Evolutionary conservation across 352 stramenopile species (phyloP).

Genomic region (Phytophthora hibernalis): DNA sequence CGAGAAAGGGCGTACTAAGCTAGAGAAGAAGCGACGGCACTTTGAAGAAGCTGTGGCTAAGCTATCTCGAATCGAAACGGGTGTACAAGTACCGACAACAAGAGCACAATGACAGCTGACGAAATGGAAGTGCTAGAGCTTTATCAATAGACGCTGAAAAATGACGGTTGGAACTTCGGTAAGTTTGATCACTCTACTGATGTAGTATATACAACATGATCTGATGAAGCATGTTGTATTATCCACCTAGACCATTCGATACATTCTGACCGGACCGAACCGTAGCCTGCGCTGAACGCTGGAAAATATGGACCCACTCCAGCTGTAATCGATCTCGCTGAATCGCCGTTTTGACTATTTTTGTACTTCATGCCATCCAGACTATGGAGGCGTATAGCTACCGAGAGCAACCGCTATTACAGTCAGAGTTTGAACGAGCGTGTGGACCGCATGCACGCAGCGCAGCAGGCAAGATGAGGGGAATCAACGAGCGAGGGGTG

Average conservation of each 20-base stretch:
- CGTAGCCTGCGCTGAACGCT: neutral
- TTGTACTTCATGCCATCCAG: slow-evolving; percentile 14
- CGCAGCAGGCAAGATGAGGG: neutral
- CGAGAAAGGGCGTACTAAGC: too few species aligned
- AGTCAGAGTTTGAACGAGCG: slow-evolving; percentile 8
- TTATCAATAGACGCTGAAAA: too few species aligned
- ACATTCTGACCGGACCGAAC: neutral
- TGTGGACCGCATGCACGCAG: slow-evolving; percentile 8
- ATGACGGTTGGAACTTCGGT: too few species aligned
- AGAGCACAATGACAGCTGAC: too few species aligned
- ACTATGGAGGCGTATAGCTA: slow-evolving; percentile 9
- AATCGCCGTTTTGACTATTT: slow-evolving; percentile 15
- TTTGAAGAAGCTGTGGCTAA: too few species aligned
- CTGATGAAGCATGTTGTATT: slow-evolving; percentile 17
- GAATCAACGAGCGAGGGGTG: neutral
- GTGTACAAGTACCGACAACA: too few species aligned
- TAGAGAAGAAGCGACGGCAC: too few species aligned
- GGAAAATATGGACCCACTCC: neutral
- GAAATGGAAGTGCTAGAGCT: too few species aligned
- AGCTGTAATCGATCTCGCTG: slow-evolving; percentile 2
- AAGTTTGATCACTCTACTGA: too few species aligned
- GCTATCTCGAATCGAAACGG: too few species aligned
- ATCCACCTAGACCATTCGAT: too few species aligned
- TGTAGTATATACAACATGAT: too few species aligned
- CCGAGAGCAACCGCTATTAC: slow-evolving; percentile 25